Evolutionary conservation across 192 early-diverging fungal species (phyloP).

Genomic region (Irineochytrium annulatum): DNA sequence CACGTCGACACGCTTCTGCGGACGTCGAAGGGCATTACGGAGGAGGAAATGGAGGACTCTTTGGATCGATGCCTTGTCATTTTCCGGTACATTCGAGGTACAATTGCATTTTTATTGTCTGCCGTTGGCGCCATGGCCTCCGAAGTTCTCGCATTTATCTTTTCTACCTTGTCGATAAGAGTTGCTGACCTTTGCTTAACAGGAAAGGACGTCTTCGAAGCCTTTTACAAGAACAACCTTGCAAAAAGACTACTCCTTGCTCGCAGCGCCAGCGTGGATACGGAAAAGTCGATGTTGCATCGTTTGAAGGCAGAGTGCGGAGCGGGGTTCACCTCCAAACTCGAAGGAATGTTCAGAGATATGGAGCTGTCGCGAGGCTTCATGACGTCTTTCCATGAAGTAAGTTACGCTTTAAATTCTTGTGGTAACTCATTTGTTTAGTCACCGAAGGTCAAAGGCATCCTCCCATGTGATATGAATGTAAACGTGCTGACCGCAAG

Average conservation of each 20-base stretch:
- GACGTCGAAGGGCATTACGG: conserved; percentile 72
- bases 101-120: background rate
- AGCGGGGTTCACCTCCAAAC: conserved; percentile 80
- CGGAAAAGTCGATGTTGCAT: conserved; percentile 81
- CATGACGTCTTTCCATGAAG: conserved; percentile 44
- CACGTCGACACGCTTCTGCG: conserved; percentile 88
- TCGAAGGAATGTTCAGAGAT: conserved; percentile 97
- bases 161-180: background rate
- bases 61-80: conserved; percentile 82
- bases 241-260: conserved; percentile 77
- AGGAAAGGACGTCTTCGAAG: conserved; percentile 96
- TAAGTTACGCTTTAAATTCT: conserved; percentile 2
- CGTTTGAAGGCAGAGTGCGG: conserved; percentile 90
- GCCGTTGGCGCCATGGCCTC: too few relatives aligned
- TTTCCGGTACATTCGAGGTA: conserved; percentile 76
- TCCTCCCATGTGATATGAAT: conserved; percentile 51
- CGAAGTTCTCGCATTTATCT: conserved; percentile 2
- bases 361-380: conserved; percentile 80
- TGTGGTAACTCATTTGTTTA: conserved; percentile 3
- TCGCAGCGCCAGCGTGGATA: conserved; percentile 75
- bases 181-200: conserved; percentile 8
- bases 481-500: conserved; percentile 81
- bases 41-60: conserved; percentile 46
- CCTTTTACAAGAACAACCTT: conserved; percentile 89
- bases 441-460: conserved; percentile 24